phyloP scores from a whole-genome alignment of 352 stramenopile genomes.

The Pilasporangium apinafurcum region DNA sequence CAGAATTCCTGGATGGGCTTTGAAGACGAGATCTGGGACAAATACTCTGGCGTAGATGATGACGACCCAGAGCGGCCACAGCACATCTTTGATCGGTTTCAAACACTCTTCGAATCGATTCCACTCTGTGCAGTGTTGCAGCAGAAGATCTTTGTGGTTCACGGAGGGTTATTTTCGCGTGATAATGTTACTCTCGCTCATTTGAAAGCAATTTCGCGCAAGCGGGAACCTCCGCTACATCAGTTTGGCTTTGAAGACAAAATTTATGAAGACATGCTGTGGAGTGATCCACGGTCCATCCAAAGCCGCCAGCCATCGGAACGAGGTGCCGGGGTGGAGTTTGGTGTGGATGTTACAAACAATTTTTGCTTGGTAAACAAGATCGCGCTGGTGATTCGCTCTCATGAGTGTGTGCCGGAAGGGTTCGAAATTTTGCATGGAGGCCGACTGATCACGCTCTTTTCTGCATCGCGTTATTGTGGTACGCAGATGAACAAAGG shows the following conservation, averaged over 20 bases:
- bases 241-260: conserved; percentile 87
- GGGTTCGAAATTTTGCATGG: conserved; percentile 89
- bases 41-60: conserved; percentile 64
- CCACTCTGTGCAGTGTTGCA: conserved; percentile 90
- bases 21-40: conserved; percentile 83
- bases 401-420: conserved; percentile 91
- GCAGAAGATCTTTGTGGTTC: conserved; percentile 91
- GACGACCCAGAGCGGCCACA: conserved; percentile 47
- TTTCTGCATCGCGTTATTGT: conserved; percentile 90
- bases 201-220: conserved; percentile 86
- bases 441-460: conserved; percentile 88
- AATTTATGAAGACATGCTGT: conserved; percentile 93
- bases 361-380: conserved; percentile 93
- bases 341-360: conserved; percentile 90
- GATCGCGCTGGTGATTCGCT: conserved; percentile 90
- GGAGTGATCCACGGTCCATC: conserved; percentile 87
- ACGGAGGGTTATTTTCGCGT: conserved; percentile 90
- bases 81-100: conserved; percentile 62
- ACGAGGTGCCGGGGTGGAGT: conserved; percentile 89
- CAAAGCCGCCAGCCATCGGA: conserved; percentile 68
- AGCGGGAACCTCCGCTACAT: conserved; percentile 88
- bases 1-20: conserved; percentile 94
- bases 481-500: conserved; percentile 92
- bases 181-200: conserved; percentile 90
- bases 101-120: conserved; percentile 81